Conservation (phyloP, 495 filamentous ascomycete species). For the Aspergillus diversus region DNA sequence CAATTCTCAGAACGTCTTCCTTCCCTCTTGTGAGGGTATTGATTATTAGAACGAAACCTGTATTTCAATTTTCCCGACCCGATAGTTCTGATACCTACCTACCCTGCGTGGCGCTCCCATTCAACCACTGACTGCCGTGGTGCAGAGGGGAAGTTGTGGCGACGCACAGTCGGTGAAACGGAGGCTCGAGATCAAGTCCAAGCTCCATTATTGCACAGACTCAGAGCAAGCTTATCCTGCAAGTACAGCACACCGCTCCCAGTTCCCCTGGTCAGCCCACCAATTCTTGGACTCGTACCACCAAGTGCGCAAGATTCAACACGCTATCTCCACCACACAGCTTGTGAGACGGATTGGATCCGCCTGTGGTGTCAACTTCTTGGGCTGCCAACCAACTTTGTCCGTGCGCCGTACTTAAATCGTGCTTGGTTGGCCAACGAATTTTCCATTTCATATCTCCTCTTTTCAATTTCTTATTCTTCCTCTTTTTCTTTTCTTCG, state of each 20-base stretch:
- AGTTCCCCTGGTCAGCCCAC: slow-evolving; percentile 23
- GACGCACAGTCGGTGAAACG: not conserved
- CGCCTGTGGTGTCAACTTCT: slow-evolving; percentile 16
- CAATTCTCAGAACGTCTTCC: not conserved
- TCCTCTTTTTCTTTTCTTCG: slow-evolving; percentile 15
- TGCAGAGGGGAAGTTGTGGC: not conserved
- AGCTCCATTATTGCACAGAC: not conserved
- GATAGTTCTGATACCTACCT: not conserved
- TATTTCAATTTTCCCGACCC: not conserved
- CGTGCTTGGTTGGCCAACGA: slow-evolving; percentile 2
- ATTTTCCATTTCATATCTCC: slow-evolving; percentile 3
- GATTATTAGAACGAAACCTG: not conserved
- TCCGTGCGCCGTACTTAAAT: slow-evolving; percentile 5
- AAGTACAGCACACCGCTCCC: slow-evolving; percentile 25
- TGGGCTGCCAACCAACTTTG: slow-evolving; percentile 17
- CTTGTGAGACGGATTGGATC: slow-evolving; percentile 20
- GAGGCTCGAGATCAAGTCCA: slow-evolving; percentile 6
- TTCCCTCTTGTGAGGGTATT: not conserved
- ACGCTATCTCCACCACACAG: slow-evolving; percentile 16
- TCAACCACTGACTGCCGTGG: not conserved
- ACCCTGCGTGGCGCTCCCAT: not conserved
- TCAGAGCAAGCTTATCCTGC: not conserved
- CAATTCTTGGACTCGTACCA: slow-evolving; percentile 16
- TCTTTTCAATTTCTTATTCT: not conserved
- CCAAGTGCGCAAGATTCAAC: slow-evolving; percentile 8